Percentiles rank a stretch among this genome's conserved stretches.
Evolutionary conservation across 192 early-diverging fungal genomes (phyloP).

Genomic region (Gigaspora rosea): DNA sequence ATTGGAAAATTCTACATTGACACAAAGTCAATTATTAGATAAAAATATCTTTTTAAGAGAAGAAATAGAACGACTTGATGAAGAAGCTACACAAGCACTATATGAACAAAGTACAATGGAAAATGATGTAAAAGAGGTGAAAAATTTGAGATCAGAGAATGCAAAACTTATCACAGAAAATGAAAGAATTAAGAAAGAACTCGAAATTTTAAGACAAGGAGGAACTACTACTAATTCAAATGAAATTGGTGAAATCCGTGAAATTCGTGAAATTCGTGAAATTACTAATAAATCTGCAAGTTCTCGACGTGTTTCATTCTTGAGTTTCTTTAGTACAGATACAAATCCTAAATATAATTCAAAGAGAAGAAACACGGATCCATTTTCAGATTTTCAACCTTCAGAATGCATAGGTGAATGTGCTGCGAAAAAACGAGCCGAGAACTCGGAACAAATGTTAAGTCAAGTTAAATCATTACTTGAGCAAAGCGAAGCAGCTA

Average conservation of each 20-base stretch:
- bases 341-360: not conserved
- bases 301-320: not conserved
- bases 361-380: not conserved
- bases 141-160: constrained; percentile 18
- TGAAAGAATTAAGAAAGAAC: constrained; percentile 27
- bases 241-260: not conserved
- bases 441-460: constrained; percentile 25
- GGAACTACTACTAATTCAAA: not conserved
- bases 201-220: constrained; percentile 18
- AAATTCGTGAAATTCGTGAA: not conserved
- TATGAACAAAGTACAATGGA: constrained; percentile 30
- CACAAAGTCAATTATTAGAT: constrained; percentile 38
- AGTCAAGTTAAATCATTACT: constrained; percentile 23
- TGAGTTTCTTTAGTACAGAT: not conserved
- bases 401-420: not conserved
- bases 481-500: constrained; percentile 26
- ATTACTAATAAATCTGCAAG: not conserved
- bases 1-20: constrained; percentile 38
- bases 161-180: constrained; percentile 34
- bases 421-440: constrained; percentile 8
- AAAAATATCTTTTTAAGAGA: constrained; percentile 33
- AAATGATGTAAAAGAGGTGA: constrained; percentile 25
- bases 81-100: constrained; percentile 29
- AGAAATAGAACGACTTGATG: constrained; percentile 37
- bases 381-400: not conserved